Evolutionary conservation across 495 filamentous ascomycete genomes (phyloP), one percentile per base, ranked within the genome.

Genomic region (Lasiosphaeria hispida): DNA sequence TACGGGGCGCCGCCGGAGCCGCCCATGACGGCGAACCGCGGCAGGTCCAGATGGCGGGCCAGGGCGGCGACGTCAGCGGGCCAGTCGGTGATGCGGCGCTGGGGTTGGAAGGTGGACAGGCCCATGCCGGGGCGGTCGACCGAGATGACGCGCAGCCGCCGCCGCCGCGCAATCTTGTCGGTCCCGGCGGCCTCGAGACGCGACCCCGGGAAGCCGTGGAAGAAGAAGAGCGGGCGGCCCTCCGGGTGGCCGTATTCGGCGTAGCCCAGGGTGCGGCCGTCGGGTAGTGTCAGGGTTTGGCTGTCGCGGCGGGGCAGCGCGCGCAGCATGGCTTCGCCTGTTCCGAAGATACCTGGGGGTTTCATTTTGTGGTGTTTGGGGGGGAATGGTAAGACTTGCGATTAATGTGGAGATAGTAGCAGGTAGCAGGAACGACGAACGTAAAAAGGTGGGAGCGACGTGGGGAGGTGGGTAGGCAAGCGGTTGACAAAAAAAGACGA

Each of bases 1-100:
- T 76, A 81, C 1, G 78, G 78, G 1, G 65, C 71, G 1, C 80
- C 80, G 1, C 78, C 78, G 0, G 73, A 77, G 14, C 64, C 61
- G 2, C 77, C 78, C 15, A 82, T 39, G n/a, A 81, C 54, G 7
- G 63, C 68, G 61, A 77, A 81, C 4, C 63, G 59, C 0, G 57
- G 50, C 0, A 80, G 37, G 0, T 62, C 58, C 1, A 80, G 62
- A 39, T 78, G 66, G 19, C 61, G 48, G 2, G 72, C 72, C 0
- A 81, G 65, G 0, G 66, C 63, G 4, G 62, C 58, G 7, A 80
- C 63, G 43, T 81, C 78, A 7, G 49, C 40, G 0, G 75, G 63
- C 68, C 72, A 80, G 61, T 77, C 69, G 7, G 72, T 41, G 3
- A 80, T 69, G 1, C 44, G 58, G 17, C 70, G 75, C 23, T 63